Evolutionary conservation across 108 stramenopile species (phyloP), one percentile per base, ranked within the genome.

Genomic region (Cylindrotheca closterium): DNA sequence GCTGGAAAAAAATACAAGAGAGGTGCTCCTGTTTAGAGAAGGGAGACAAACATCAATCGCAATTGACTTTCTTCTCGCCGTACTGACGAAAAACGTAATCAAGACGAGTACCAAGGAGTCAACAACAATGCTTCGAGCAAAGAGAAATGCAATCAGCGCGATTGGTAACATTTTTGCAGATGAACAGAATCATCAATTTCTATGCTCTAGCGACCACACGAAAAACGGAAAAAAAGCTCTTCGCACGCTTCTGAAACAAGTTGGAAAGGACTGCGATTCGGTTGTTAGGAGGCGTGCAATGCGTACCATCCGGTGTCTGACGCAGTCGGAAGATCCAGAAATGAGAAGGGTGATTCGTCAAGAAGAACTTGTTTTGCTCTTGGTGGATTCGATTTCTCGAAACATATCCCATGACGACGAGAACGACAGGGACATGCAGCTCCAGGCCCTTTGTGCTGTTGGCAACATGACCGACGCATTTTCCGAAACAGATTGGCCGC

Each of bases 231-330:
- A 50, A 1, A 0, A 42, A 30, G 55, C 50, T 62, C 30, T 51
- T 67, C 15, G 55, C 0, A 28, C 28, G 21, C 31, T 75, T 51
- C 21, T 58, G n/a, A 37, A 22, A n/a, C 55, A 64, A 10, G 67
- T 64, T 17, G 56, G 52, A 47, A 47, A 56, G 1, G 66, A 67
- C 51, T 21, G 7, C n/a, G 77, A 78, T 45, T 54, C 70, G 4
- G 56, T 71, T 22, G 52, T 70, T 21, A 56, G 71, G 22, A 58
- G 77, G 42, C 60, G 77, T 30, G 77, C 77, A 10, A 78, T 78
- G 77, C 53, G 77, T 49, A 72, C 71, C 15, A 58, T 78, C 3
- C 65, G 77, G n/a, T 77, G 76, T 63, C 8, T 77, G 33, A 58
- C 65, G 0, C 27, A 19, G 19, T 58, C 58, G 27, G 45, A 31